Base-by-base conservation (phyloP, 1,284 basidiomycete genomes). In the Puccinia triticina region DNA sequence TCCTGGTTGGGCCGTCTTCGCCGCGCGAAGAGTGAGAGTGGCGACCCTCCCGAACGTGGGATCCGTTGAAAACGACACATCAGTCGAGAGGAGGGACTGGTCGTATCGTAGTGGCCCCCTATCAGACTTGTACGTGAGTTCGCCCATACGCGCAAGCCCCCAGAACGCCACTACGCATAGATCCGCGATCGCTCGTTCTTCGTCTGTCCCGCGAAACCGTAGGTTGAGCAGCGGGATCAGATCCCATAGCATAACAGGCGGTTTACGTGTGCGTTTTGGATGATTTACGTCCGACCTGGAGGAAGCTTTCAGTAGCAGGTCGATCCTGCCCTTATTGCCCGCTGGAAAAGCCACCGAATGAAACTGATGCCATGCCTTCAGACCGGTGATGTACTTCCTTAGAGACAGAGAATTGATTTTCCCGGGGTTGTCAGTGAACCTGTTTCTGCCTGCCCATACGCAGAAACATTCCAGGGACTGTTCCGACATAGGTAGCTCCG, bases 401-500 rank as follows among this genome's bases (percentile, higher is more conserved):
- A 74, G 34, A 18, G 72, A 53, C 0, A 5, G 2, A 14, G 72
- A 23, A 1, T 0, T 10, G 11, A 74, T 48, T n/a, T 74, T 53
- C 1, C 55, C n/a, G 18, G 18, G 18, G 21, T 23, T 55, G 1
- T 43, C 2, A 3, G 46, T 43, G 32, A 23, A 34, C 23, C 26
- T n/a, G 4, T 48, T 74, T 2, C 46, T 26, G 3, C 72, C 72
- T 32, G 72, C 72, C 72, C 72, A 74, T 3, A 74, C 10, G 48
- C 72, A 53, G n/a, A 48, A 74, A 16, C 26, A 32, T 16, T 72
- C 48, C 21, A 48, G 32, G 14, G 23, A n/a, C 7, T 34, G 21
- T 4, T 12, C n/a, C 16, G 26, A 29, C 7, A 48, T 55, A 29
- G 21, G 23, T 2, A 10, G 32, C n/a, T n/a, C n/a, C n/a, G n/a